Conservation (phyloP, 1,284 basidiomycete genomes). For the Melampsora medusae region DNA sequence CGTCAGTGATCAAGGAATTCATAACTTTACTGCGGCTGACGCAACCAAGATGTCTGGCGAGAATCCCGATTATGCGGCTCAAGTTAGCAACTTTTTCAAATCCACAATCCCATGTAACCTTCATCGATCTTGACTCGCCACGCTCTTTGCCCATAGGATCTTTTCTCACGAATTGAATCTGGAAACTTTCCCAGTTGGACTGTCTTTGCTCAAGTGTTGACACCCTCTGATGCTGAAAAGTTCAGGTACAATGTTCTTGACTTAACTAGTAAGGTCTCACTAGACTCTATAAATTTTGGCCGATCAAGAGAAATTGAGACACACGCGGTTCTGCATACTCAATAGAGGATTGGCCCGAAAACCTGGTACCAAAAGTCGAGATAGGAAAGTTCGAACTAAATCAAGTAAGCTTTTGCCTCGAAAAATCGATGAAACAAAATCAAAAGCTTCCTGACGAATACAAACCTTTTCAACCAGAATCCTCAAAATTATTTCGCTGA, state of each 20-base stretch:
- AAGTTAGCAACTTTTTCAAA: not conserved
- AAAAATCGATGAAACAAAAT: not conserved
- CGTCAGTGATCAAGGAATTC: slow-evolving; percentile 44
- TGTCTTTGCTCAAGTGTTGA: slow-evolving; percentile 80
- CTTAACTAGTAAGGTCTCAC: slow-evolving; percentile 3
- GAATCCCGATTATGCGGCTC: slow-evolving; percentile 72
- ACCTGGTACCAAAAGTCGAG: slow-evolving; percentile 18
- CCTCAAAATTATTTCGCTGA: slow-evolving; percentile 29
- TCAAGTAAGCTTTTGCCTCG: slow-evolving; percentile 13
- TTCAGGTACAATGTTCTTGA: not conserved
- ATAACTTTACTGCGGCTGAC: slow-evolving; percentile 62
- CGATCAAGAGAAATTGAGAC: too few relatives aligned
- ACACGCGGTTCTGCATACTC: too few relatives aligned
- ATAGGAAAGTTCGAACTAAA: slow-evolving; percentile 6
- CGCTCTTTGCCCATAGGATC: slow-evolving; percentile 56
- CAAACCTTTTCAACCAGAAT: slow-evolving; percentile 5
- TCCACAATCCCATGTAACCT: not conserved
- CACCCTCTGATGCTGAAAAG: slow-evolving; percentile 75
- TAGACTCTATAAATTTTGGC: too few relatives aligned
- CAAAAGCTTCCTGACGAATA: not conserved
- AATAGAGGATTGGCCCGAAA: slow-evolving; percentile 57
- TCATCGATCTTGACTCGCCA: not conserved
- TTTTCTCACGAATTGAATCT: slow-evolving; percentile 76
- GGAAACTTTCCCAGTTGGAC: slow-evolving; percentile 77
- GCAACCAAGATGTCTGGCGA: slow-evolving; percentile 66